Base-by-base conservation (phyloP, 2,329 filamentous ascomycete genomes). In the Sporothrix sp. region DNA sequence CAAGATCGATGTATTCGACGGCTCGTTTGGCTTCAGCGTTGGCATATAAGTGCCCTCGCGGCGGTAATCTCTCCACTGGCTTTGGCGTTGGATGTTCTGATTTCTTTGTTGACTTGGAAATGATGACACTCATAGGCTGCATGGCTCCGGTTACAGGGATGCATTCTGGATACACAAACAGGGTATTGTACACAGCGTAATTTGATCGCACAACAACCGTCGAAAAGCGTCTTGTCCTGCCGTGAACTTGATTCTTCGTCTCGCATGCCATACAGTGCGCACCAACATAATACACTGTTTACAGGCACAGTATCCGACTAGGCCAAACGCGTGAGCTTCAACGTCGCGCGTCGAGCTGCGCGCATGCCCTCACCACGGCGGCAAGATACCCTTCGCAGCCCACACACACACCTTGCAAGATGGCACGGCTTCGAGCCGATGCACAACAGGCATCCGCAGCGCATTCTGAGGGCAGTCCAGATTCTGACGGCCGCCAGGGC, bases 11-110 rank as follows among this genome's bases (percentile, higher is more conserved):
- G 64, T 77, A 1, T 80, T 79, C 60, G 76, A 80, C 49, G 76
- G 76, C 2, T 78, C 75, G 0, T 79, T 78, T 61, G 76, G 77
- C 7, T 79, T 80, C 57, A 76, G 74, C 56, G 71, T 80, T 9
- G 76, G 75, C 7, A 56, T 53, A 21, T 65, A 52, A 58, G 20
- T 28, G 10, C 6, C 6, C 25, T 28, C 10, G 25, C 25, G 10
- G 25, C 10, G 25, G 10, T 28, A 28, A 8, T 7, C 8, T 35
- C 21, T 45, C 9, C 9, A 14, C n/a, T 25, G 13, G 13, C n/a
- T 6, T 32, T 18, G 43, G 32, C 43, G 28, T 27, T 45, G 43
- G 28, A 25, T 28, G 25, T 28, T 28, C 10, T 8, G 3, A 21
- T 16, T 16, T 33, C 14, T n/a, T 21, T 16, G 3, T 6, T 10